Evolutionary conservation across 1,139 yeast species (phyloP).

Genomic region (Diutina mesorugosa): DNA sequence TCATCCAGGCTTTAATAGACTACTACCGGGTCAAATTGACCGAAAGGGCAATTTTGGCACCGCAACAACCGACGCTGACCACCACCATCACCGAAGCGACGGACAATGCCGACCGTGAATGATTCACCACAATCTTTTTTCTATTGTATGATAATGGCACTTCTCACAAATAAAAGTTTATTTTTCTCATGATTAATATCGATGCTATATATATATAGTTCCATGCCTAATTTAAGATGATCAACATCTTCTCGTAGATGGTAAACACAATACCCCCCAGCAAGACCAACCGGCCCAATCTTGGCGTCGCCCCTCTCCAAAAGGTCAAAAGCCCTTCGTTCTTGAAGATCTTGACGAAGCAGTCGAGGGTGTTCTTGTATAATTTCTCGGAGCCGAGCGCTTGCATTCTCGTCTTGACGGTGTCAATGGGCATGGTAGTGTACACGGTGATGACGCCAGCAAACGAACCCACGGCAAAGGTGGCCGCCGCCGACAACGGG

Average conservation of each 20-base stretch:
- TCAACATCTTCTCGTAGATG: constrained; percentile 80
- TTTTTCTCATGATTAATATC: neutral
- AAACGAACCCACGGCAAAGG: constrained; percentile 83
- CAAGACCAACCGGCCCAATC: constrained; percentile 80
- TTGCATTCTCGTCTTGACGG: constrained; percentile 97
- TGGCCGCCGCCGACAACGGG: constrained; percentile 67
- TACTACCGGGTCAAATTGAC: constrained; percentile 65
- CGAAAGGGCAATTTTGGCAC: constrained; percentile 51
- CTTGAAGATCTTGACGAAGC: constrained; percentile 67
- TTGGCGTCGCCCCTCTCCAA: constrained; percentile 98
- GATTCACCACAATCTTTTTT: neutral
- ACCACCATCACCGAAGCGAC: neutral
- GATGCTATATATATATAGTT: neutral
- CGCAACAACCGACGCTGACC: constrained; percentile 12
- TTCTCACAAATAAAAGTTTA: neutral
- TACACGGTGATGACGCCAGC: constrained; percentile 93
- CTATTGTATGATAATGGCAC: neutral
- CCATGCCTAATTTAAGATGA: constrained; percentile 6
- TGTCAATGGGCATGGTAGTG: constrained; percentile 95
- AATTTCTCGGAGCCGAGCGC: constrained; percentile 65
- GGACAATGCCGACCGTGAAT: neutral
- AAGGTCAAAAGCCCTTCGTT: constrained; percentile 88
- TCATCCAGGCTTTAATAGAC: constrained; percentile 56
- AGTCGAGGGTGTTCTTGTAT: constrained; percentile 67
- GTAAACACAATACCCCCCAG: constrained; percentile 97